These are phyloP conservation scores for Chytriomyces confervae DNA, from an alignment of 192 early-diverging fungal species.

Conservation along the genomic window DNA sequence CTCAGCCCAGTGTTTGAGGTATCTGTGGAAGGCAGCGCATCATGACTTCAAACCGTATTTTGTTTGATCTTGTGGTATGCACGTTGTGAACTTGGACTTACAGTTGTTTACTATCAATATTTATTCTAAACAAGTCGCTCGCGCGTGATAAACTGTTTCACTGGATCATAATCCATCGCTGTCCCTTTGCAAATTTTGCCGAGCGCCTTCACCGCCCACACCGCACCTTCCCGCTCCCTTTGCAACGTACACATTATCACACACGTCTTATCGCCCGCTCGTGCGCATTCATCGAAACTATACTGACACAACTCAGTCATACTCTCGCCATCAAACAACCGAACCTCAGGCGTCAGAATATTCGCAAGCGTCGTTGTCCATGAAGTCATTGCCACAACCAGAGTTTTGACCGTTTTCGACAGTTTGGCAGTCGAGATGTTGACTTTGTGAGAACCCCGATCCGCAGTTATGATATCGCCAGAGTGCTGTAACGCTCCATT, in stretches of 20 bases:
- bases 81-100: too few relatives aligned
- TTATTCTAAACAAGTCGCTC: neutral
- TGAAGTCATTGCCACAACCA: conserved; percentile 45
- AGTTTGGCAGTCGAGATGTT: conserved; percentile 26
- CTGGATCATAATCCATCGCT: conserved; percentile 23
- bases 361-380: conserved; percentile 24
- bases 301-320: conserved; percentile 39
- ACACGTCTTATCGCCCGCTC: conserved; percentile 28
- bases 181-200: conserved; percentile 37
- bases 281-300: conserved; percentile 32
- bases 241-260: conserved; percentile 41
- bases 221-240: conserved; percentile 11
- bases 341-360: conserved; percentile 37
- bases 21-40: too few relatives aligned
- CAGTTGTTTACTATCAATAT: too few relatives aligned
- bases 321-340: conserved; percentile 33
- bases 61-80: too few relatives aligned
- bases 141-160: neutral
- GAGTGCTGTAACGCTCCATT: conserved; percentile 30
- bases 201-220: conserved; percentile 37
- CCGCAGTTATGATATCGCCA: conserved; percentile 35
- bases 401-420: conserved; percentile 24
- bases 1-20: too few relatives aligned
- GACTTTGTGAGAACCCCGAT: conserved; percentile 37
- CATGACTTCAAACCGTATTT: too few relatives aligned